phyloP scores from a whole-genome alignment of 2,329 filamentous ascomycete genomes.

The Botrytis pseudocinerea region DNA sequence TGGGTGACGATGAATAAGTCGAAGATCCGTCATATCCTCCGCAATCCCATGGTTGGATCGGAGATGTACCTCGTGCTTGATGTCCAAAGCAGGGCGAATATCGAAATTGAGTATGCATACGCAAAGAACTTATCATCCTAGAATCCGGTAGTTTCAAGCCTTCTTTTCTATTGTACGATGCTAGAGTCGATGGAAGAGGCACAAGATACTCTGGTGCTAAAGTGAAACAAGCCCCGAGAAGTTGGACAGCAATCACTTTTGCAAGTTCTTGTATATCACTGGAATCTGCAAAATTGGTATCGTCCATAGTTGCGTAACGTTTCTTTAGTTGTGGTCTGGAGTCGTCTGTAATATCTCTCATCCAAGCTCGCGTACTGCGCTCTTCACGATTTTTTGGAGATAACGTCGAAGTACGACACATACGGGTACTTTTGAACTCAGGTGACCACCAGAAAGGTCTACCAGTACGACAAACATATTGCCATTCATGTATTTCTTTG shows the following conservation, averaged over 20 bases:
- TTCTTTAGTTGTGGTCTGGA: constrained; percentile 24
- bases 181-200: constrained; percentile 9
- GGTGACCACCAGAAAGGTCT: constrained; percentile 41
- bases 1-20: constrained; percentile 21
- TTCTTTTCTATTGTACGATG: constrained; percentile 22
- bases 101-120: constrained; percentile 40
- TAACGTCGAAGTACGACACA: constrained; percentile 25
- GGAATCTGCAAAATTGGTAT: constrained; percentile 32
- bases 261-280: constrained; percentile 35
- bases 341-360: constrained; percentile 2
- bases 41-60: constrained; percentile 32
- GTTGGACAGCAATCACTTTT: constrained; percentile 38
- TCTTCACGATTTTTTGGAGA: constrained; percentile 21
- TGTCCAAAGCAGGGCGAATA: constrained; percentile 41
- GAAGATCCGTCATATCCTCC: constrained; percentile 30
- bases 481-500: constrained; percentile 40
- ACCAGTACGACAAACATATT: constrained; percentile 38
- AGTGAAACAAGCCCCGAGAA: constrained; percentile 40
- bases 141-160: constrained; percentile 29
- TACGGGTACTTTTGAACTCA: constrained; percentile 30
- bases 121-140: constrained; percentile 39
- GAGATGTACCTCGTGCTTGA: constrained; percentile 38
- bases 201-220: constrained; percentile 33
- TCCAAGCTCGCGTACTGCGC: constrained; percentile 26
- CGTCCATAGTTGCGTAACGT: constrained; percentile 32